Evolutionary conservation across 441 rosid species (phyloP).

Genomic region (Caryocar brasiliense): DNA sequence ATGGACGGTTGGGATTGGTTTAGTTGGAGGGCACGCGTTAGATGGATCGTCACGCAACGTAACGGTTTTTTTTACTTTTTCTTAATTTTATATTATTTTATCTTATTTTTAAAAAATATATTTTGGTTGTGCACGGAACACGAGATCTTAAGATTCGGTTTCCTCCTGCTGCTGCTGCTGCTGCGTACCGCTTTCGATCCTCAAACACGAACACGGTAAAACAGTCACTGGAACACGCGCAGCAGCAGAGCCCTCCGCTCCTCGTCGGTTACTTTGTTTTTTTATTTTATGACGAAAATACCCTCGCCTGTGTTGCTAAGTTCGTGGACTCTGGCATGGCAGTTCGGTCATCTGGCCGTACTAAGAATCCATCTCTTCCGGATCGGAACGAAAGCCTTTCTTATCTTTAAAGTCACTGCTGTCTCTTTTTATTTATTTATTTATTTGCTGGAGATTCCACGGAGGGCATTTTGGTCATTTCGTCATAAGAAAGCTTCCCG

Average conservation of each 20-base stretch:
- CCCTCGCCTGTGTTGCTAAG: background rate
- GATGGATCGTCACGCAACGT: too few species aligned
- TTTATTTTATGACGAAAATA: slow-evolving; percentile 10
- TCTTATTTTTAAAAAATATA: background rate
- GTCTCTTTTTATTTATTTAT: too few species aligned
- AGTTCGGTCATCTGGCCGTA: slow-evolving; percentile 12
- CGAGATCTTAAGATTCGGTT: slow-evolving; percentile 33
- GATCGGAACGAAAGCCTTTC: background rate
- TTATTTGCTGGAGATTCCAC: too few species aligned
- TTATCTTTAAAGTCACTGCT: too few species aligned
- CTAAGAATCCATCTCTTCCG: slow-evolving; percentile 7
- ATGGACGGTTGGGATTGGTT: slow-evolving; percentile 19
- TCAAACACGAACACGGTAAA: slow-evolving; percentile 4
- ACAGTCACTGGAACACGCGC: too few species aligned
- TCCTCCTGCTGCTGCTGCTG: too few species aligned
- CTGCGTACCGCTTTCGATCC: background rate
- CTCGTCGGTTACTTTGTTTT: too few species aligned
- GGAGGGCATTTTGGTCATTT: slow-evolving; percentile 22
- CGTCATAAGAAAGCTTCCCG: too few species aligned
- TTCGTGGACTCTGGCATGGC: background rate
- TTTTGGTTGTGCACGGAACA: slow-evolving; percentile 22
- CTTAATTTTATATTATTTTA: background rate
- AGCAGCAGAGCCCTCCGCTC: too few species aligned
- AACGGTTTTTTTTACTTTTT: background rate
- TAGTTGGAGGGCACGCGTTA: background rate